Percentiles rank a stretch among this genome's conserved stretches.
phyloP scores from a whole-genome alignment of 1,139 yeast species.

The Petasospora fabianii region DNA sequence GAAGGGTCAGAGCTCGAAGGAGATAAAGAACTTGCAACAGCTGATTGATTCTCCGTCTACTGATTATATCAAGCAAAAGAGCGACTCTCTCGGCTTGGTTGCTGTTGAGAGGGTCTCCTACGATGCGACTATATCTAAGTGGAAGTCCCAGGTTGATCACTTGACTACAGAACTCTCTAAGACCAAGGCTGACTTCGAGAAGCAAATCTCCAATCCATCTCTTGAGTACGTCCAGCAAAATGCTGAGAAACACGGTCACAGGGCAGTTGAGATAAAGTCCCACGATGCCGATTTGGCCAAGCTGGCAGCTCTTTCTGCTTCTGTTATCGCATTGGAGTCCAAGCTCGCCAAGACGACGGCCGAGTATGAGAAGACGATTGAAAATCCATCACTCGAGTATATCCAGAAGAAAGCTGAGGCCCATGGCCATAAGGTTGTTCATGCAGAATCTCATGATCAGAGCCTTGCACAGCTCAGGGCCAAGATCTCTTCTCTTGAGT shows the following conservation, averaged over 20 bases:
- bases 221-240: constrained; percentile 9
- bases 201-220: constrained; percentile 5
- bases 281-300: not conserved
- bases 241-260: constrained; percentile 2
- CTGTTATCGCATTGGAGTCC: not conserved
- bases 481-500: constrained; percentile 3
- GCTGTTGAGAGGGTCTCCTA: constrained; percentile 2
- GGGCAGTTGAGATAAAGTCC: not conserved
- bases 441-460: constrained; percentile 3
- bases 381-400: constrained; percentile 8
- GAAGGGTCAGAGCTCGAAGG: not conserved
- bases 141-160: constrained; percentile 11
- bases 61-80: constrained; percentile 8
- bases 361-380: constrained; percentile 2
- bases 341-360: not conserved
- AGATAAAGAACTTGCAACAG: constrained; percentile 3
- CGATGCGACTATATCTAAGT: constrained; percentile 3
- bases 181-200: not conserved
- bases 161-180: constrained; percentile 29
- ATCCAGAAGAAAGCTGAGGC: constrained; percentile 8
- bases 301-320: not conserved
- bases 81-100: constrained; percentile 5
- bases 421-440: constrained; percentile 1
- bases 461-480: constrained; percentile 8
- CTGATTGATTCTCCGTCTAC: constrained; percentile 8